Evolutionary conservation across 2,329 filamentous ascomycete genomes (phyloP), one percentile per base, ranked within the genome.

Genomic region (Shiraia sp.): DNA sequence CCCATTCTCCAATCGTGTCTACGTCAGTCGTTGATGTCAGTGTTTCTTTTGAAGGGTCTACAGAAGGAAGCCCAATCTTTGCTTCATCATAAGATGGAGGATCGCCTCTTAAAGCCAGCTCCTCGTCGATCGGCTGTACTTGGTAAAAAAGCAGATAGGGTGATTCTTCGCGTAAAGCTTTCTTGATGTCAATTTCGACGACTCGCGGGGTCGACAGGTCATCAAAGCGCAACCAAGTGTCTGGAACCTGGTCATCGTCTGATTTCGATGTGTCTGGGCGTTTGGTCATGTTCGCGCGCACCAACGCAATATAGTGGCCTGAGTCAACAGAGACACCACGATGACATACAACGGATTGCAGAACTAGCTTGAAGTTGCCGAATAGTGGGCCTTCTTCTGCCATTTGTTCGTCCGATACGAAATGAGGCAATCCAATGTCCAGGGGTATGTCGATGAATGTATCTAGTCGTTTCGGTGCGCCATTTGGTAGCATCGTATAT

Each of bases 111-210:
- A 52, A 48, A 32, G 66, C 65, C n/a, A 72, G 69, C 49, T 86
- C 79, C 41, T 91, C 87, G 22, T 89, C 82, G 59, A 95, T 90
- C 0, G 92, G 91, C 22, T 95, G 81, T 28, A 97, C 88, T 67
- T 96, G 92, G 62, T 96, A 99, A 69, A 97, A 97, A 0, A 99
- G 76, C 6, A 97, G 79, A 65, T 97, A 97, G 0, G 93, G 92
- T 66, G 90, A 95, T 66, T 96, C 91, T n/a, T 86, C 80, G 53
- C 82, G 86, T 35, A 97, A 72, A 0, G 88, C 86, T 53, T 86
- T 73, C 47, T 88, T 85, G 49, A 96, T 86, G 58, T 95, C 82
- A 34, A 96, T 84, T 40, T 86, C 79, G 0, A 78, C 79, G 3
- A 97, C 86, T 17, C 92, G 82, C 41, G 84, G 78, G 25, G 80